Conservation (phyloP, 1,284 basidiomycete genomes). For the Athelia sp. region DNA sequence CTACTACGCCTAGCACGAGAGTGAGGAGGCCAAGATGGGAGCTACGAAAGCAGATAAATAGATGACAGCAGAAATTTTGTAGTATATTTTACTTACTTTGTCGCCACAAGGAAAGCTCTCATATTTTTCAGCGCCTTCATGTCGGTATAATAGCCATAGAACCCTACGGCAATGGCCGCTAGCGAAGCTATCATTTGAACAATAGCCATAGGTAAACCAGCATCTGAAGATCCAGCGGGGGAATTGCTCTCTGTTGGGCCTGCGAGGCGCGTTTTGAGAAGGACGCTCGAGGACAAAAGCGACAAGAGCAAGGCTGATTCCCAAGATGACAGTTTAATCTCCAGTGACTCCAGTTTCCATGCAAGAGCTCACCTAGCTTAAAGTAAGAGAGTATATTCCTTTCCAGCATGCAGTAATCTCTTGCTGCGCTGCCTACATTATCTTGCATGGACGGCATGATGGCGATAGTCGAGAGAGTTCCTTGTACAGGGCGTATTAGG, state of each 20-base stretch:
- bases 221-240: too few species aligned
- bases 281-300: constrained; percentile 56
- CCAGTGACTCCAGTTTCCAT: too few species aligned
- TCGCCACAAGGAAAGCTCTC: constrained; percentile 53
- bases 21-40: constrained; percentile 48
- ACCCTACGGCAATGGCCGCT: constrained; percentile 47
- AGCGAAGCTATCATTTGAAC: constrained; percentile 47
- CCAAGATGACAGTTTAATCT: constrained; percentile 21
- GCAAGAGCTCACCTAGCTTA: constrained; percentile 35
- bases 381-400: constrained; percentile 65
- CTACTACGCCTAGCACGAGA: constrained; percentile 40
- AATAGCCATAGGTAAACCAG: constrained; percentile 23
- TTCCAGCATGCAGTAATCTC: constrained; percentile 74
- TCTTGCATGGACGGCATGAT: constrained; percentile 27
- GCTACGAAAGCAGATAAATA: constrained; percentile 25
- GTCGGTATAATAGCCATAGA: constrained; percentile 60
- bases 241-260: constrained; percentile 6
- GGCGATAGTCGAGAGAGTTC: constrained; percentile 5
- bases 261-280: constrained; percentile 50
- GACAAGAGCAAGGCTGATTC: constrained; percentile 47
- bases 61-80: constrained; percentile 3
- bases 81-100: constrained; percentile 39
- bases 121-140: constrained; percentile 48
- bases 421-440: constrained; percentile 42
- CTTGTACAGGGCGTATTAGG: not conserved